phyloP scores from a whole-genome alignment of 2,329 filamentous ascomycete species.

The Gaeumannomyces tritici region DNA sequence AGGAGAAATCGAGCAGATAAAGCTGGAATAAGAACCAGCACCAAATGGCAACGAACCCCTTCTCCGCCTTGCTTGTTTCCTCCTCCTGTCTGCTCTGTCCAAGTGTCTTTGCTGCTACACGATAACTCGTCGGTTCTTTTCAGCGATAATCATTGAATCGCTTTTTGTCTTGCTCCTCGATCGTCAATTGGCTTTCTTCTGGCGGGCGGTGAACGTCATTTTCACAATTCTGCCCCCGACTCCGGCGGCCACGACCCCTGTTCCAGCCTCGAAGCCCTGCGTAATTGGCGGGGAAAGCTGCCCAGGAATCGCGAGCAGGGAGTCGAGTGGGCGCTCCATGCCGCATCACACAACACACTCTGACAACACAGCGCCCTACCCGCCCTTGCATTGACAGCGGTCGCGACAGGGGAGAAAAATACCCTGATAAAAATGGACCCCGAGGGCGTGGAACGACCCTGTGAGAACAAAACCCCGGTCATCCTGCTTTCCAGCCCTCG shows the following conservation, averaged over 20 bases:
- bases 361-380: background rate
- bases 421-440: conserved; percentile 4
- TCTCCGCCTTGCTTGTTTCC: background rate
- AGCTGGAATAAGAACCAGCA: background rate
- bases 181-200: background rate
- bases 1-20: background rate
- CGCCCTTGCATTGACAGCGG: background rate
- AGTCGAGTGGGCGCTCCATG: background rate
- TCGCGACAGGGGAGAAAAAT: background rate
- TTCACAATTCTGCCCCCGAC: background rate
- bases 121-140: background rate
- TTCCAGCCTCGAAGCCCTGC: background rate
- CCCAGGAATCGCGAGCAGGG: background rate
- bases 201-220: background rate
- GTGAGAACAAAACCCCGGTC: conserved; percentile 1
- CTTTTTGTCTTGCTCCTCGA: background rate
- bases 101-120: too few relatives aligned
- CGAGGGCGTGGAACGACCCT: conserved; percentile 2
- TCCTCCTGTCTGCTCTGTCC: background rate
- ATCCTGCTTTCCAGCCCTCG: background rate
- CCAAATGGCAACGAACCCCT: background rate
- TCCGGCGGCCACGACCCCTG: background rate
- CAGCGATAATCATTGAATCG: background rate
- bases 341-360: background rate
- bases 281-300: background rate